Conservation (phyloP, 768 basidiomycete genomes). For the Rhodotorula babjevae region DNA sequence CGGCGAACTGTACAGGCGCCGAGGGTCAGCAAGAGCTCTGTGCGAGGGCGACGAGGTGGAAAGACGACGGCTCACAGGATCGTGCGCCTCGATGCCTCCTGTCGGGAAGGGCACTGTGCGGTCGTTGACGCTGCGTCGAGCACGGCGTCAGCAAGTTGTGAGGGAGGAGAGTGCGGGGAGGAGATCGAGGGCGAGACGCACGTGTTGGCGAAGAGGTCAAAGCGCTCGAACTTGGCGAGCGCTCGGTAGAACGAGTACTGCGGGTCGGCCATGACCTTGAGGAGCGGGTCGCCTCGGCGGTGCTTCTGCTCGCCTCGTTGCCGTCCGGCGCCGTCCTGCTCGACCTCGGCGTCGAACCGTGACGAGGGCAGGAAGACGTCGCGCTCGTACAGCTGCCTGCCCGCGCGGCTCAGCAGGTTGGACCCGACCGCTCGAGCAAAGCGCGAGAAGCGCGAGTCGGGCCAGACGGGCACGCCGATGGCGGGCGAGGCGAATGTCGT, state of each 20-base stretch:
- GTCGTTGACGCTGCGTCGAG: constrained; percentile 50
- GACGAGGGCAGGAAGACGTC: constrained; percentile 55
- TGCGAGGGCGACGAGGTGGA: too few species aligned
- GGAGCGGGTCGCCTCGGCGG: constrained; percentile 59
- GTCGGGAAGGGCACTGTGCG: constrained; percentile 76
- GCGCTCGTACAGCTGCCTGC: constrained; percentile 67
- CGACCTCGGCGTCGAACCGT: constrained; percentile 5
- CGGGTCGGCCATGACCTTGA: constrained; percentile 77
- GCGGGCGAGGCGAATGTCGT: constrained; percentile 79
- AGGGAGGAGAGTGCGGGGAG: neutral
- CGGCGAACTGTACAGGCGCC: constrained; percentile 4
- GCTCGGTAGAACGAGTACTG: constrained; percentile 67
- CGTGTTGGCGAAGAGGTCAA: constrained; percentile 78
- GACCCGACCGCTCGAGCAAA: constrained; percentile 60
- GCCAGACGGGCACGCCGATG: constrained; percentile 65
- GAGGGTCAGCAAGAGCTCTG: too few species aligned
- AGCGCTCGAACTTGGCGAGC: constrained; percentile 60
- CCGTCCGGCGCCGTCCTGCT: neutral
- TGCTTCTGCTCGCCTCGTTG: constrained; percentile 45
- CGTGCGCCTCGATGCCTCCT: constrained; percentile 63
- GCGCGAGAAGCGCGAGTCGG: constrained; percentile 56
- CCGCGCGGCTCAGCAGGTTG: constrained; percentile 64
- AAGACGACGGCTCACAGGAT: constrained; percentile 49
- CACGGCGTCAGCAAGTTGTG: neutral
- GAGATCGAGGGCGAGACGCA: constrained; percentile 49